These are phyloP conservation scores for Salix arbutifolia DNA, from an alignment of 345 rosid species.

Conservation along the genomic window DNA sequence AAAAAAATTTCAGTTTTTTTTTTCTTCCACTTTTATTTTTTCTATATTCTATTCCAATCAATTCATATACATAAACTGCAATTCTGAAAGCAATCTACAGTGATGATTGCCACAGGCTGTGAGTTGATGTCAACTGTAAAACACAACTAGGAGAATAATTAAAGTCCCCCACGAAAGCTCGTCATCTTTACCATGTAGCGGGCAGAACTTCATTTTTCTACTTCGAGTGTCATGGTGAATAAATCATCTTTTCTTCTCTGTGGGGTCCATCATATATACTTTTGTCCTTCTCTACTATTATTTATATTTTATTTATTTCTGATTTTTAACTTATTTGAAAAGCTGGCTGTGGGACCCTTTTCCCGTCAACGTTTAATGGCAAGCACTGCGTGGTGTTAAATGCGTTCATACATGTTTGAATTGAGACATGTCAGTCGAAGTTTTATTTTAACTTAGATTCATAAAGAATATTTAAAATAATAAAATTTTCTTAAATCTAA, in stretches of 20 bases:
- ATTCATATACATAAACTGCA: no score
- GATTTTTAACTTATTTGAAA: neutral
- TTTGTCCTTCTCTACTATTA: neutral
- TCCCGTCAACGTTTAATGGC: no score
- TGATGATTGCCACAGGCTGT: conserved; percentile 1
- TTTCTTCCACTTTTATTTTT: no score
- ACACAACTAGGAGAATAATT: neutral
- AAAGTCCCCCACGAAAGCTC: neutral
- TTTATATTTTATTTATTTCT: neutral
- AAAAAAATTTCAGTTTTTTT: no score
- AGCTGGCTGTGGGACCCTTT: neutral
- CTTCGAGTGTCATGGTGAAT: neutral
- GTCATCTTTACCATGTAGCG: neutral
- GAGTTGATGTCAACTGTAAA: conserved; percentile 15
- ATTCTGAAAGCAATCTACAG: no score
- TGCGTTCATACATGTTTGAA: no score
- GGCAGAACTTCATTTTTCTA: neutral
- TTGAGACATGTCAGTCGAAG: no score
- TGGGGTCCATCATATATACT: neutral
- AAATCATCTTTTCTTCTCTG: neutral
- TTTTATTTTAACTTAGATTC: no score
- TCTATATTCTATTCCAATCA: no score
- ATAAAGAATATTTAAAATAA: no score
- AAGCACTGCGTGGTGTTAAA: no score
- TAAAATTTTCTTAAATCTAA: no score